Conservation (phyloP, 73 alveolate genomes). For the Uronychia setigera region DNA sequence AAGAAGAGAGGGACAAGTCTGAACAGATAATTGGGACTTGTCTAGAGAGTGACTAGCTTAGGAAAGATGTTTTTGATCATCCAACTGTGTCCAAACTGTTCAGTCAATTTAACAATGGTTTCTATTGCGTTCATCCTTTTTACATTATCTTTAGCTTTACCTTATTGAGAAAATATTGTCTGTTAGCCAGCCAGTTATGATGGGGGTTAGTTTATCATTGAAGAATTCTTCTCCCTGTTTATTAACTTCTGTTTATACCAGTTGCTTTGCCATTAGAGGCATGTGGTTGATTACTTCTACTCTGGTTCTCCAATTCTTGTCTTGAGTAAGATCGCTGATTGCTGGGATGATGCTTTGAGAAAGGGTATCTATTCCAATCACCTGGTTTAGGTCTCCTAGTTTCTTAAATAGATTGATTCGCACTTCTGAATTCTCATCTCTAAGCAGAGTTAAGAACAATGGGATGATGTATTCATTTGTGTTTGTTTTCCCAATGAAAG, state of each 20-base stretch:
- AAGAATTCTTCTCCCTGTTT: slow-evolving; percentile 79
- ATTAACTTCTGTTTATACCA: slow-evolving; percentile 13
- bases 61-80: slow-evolving; percentile 44
- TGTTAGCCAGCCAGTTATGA: slow-evolving; percentile 68
- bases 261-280: slow-evolving; percentile 83
- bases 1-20: slow-evolving; percentile 64
- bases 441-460: slow-evolving; percentile 44
- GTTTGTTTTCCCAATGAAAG: slow-evolving; percentile 66
- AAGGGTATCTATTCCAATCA: slow-evolving; percentile 71
- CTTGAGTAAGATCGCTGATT: slow-evolving; percentile 70
- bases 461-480: slow-evolving; percentile 69
- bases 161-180: slow-evolving; percentile 66
- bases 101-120: slow-evolving; percentile 41
- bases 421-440: slow-evolving; percentile 73
- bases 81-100: slow-evolving; percentile 65
- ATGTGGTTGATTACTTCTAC: slow-evolving; percentile 74
- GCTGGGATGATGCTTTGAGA: slow-evolving; percentile 86
- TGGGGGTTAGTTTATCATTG: slow-evolving; percentile 76
- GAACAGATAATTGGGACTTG: slow-evolving; percentile 35
- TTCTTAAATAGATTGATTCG: slow-evolving; percentile 63
- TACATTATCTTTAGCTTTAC: too few species aligned
- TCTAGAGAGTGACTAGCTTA: slow-evolving; percentile 34
- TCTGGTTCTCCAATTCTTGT: slow-evolving; percentile 91
- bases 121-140: slow-evolving; percentile 41
- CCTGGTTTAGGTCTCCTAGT: slow-evolving; percentile 72